Conservation (phyloP, 2,329 filamentous ascomycete genomes). For the Aspergillus jensenii region DNA sequence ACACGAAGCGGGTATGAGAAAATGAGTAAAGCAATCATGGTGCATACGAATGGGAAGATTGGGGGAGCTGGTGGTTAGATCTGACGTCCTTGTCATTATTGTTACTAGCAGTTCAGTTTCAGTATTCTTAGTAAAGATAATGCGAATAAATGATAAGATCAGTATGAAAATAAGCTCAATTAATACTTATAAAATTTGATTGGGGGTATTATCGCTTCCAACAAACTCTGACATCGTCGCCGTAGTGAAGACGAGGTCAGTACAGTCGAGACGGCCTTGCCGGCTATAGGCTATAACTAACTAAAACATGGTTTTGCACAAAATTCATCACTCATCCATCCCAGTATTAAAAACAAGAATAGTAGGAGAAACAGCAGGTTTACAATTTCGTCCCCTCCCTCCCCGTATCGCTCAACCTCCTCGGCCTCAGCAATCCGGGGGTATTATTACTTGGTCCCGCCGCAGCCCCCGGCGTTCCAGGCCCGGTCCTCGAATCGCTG, state of each 20-base stretch:
- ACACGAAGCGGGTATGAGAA: not conserved
- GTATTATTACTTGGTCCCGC: conserved; percentile 4
- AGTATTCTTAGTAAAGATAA: not conserved
- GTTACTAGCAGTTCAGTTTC: not conserved
- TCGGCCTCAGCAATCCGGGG: conserved; percentile 26
- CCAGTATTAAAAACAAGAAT: not conserved
- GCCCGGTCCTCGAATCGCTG: conserved; percentile 17
- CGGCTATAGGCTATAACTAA: too few relatives aligned
- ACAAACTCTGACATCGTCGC: too few relatives aligned
- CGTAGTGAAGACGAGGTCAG: not conserved
- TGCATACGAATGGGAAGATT: not conserved
- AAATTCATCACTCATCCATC: not conserved
- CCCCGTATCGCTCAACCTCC: conserved; percentile 41
- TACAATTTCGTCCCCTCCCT: conserved; percentile 43
- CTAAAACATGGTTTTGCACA: too few relatives aligned
- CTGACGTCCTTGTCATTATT: not conserved
- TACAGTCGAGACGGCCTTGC: not conserved
- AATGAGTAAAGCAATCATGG: not conserved
- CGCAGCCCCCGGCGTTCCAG: not conserved
- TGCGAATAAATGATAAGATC: not conserved
- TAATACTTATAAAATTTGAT: not conserved
- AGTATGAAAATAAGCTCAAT: not conserved
- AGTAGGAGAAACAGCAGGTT: not conserved
- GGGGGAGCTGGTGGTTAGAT: not conserved
- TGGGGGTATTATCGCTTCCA: not conserved